Percentiles rank a stretch among this genome's conserved stretches.
Conservation (phyloP, 345 rosid genomes). For the Pistacia integerrima region DNA sequence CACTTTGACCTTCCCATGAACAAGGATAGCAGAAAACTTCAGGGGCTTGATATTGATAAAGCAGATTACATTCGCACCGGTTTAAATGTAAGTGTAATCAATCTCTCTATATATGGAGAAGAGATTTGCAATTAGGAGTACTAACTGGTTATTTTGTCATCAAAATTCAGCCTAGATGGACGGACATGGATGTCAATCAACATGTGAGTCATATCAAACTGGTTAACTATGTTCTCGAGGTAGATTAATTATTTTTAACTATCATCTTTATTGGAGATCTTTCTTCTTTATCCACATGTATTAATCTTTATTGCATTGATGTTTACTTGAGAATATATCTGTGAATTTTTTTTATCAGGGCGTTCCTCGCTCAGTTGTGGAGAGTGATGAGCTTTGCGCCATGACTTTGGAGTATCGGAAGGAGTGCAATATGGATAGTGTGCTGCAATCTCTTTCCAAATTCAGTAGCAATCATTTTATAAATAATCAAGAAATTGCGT, state of each 20-base stretch:
- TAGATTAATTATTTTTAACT: neutral
- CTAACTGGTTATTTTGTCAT: neutral
- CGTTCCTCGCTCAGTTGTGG: conserved; percentile 22
- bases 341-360: neutral
- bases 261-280: neutral
- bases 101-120: neutral
- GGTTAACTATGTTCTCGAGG: conserved; percentile 15
- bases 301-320: neutral
- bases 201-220: conserved; percentile 22
- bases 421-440: conserved; percentile 25
- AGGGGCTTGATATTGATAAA: neutral
- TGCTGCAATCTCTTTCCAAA: conserved; percentile 25
- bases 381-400: conserved; percentile 21
- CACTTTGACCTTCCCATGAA: conserved; percentile 3
- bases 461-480: neutral
- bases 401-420: conserved; percentile 26
- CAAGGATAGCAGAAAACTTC: neutral
- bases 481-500: conserved; percentile 6
- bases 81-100: neutral
- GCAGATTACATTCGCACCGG: conserved; percentile 18
- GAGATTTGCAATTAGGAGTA: too few species aligned
- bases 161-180: conserved; percentile 25
- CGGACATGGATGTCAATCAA: conserved; percentile 23
- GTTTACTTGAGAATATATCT: neutral
- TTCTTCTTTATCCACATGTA: too few species aligned